Evolutionary conservation across 306 rosid species (phyloP).

Genomic region (Chamaecrista fasciculata): DNA sequence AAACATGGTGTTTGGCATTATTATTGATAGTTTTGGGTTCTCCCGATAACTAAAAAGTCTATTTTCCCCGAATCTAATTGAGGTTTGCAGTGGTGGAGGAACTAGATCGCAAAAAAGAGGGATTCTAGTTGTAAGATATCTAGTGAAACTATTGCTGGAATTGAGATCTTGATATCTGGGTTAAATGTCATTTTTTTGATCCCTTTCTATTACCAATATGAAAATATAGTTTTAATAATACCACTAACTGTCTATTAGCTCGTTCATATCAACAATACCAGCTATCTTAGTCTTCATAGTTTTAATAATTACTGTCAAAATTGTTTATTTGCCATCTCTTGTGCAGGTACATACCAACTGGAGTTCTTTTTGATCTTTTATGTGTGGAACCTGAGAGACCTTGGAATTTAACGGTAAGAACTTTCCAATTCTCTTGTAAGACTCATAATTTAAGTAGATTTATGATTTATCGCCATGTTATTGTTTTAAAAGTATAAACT

Average conservation of each 20-base stretch:
- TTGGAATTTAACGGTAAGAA: slow-evolving; percentile 77
- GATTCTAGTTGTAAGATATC: too few species aligned
- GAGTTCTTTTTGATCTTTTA: slow-evolving; percentile 95
- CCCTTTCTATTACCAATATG: not conserved
- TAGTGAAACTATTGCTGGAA: too few species aligned
- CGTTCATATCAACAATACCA: not conserved
- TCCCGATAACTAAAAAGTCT: too few species aligned
- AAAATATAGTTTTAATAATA: too few species aligned
- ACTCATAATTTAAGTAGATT: slow-evolving; percentile 10
- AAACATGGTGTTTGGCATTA: not conserved
- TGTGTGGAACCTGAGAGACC: slow-evolving; percentile 91
- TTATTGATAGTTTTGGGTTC: not conserved
- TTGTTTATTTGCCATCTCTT: slow-evolving; percentile 7
- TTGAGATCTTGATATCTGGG: too few species aligned
- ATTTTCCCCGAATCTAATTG: too few species aligned
- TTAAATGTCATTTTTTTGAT: not conserved
- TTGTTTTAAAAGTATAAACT: slow-evolving; percentile 19
- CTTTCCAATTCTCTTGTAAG: not conserved
- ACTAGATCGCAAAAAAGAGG: too few species aligned
- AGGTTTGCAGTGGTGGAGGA: too few species aligned
- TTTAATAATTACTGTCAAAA: slow-evolving; percentile 1
- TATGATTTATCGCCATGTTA: not conserved
- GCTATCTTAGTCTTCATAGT: not conserved
- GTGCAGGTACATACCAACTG: slow-evolving; percentile 83
- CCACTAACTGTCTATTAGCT: not conserved